phyloP scores from a whole-genome alignment of 2,329 filamentous ascomycete species.

The Fusarium anguioides region DNA sequence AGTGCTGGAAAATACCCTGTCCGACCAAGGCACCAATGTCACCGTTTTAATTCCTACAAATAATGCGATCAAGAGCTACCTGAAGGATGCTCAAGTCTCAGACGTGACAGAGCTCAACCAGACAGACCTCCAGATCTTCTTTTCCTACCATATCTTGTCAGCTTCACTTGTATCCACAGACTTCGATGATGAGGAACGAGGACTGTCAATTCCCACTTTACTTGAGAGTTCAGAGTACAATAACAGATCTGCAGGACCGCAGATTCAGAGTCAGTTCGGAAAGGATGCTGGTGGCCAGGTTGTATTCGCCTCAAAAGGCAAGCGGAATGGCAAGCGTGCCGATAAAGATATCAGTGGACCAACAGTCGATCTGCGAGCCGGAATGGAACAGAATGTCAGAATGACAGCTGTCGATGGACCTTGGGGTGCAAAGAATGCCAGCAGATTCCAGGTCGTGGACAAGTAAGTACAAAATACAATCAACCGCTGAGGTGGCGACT shows the following conservation, averaged over 20 bases:
- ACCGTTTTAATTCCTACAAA: conserved; percentile 39
- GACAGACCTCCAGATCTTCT: conserved; percentile 22
- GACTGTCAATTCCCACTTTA: conserved; percentile 28
- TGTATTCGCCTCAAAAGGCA: conserved; percentile 13
- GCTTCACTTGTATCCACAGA: conserved; percentile 15
- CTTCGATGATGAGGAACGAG: conserved; percentile 12
- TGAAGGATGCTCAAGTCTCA: conserved; percentile 2
- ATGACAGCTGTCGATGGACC: conserved; percentile 39
- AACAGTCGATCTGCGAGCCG: conserved; percentile 20
- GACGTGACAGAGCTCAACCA: conserved; percentile 13
- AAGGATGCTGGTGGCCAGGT: conserved; percentile 29
- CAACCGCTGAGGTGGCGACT: too few relatives aligned
- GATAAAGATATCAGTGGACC: conserved; percentile 10
- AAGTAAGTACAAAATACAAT: background rate
- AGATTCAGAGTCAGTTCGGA: conserved; percentile 23
- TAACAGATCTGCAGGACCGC: conserved; percentile 30
- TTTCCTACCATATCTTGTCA: conserved; percentile 32
- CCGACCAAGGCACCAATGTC: conserved; percentile 17
- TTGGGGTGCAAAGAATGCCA: conserved; percentile 33
- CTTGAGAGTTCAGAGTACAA: conserved; percentile 25
- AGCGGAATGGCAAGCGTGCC: background rate
- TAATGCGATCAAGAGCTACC: conserved; percentile 30
- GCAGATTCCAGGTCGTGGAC: conserved; percentile 34
- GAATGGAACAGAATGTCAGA: conserved; percentile 31
- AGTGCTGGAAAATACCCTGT: background rate